A percentile compares a stretch with the other conserved stretches of the same genome.
phyloP scores from a whole-genome alignment of 169 alveolate species.

The Plasmodium cynomolgi region DNA sequence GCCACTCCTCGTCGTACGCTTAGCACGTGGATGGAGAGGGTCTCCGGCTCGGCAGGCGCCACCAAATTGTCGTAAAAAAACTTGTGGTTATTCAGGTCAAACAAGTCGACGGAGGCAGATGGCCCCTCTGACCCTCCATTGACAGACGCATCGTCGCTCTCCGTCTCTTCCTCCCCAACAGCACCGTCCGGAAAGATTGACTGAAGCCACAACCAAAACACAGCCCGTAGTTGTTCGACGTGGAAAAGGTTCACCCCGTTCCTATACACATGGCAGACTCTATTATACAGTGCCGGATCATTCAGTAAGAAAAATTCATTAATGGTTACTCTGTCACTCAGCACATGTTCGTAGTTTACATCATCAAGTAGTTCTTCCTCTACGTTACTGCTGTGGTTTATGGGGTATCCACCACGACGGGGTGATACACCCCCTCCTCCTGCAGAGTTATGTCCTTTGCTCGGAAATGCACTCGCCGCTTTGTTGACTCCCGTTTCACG shows the following conservation, averaged over 20 bases:
- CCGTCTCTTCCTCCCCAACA: background rate
- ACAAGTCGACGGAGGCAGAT: background rate
- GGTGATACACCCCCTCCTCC: background rate
- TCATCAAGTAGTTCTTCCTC: background rate
- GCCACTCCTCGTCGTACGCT: background rate
- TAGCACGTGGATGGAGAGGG: conserved; percentile 11
- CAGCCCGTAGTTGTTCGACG: conserved; percentile 44
- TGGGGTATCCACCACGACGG: background rate
- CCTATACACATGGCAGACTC: conserved; percentile 35
- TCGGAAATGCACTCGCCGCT: background rate
- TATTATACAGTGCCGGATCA: conserved; percentile 28
- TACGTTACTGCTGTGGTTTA: background rate
- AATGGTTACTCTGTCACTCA: conserved; percentile 23
- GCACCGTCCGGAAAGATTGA: conserved; percentile 35
- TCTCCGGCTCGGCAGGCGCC: background rate
- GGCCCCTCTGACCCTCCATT: background rate
- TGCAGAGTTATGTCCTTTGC: background rate
- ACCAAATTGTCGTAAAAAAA: conserved; percentile 34
- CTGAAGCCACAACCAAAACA: conserved; percentile 72
- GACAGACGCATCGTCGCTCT: background rate
- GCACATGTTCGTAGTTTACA: conserved; percentile 22
- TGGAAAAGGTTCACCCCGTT: conserved; percentile 34
- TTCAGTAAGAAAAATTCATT: conserved; percentile 46
- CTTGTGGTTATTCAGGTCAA: conserved; percentile 35
- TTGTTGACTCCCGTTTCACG: background rate